A percentile compares a stretch with the other conserved stretches of the same genome.
Evolutionary conservation across 352 stramenopile genomes (phyloP).

Genomic region (Pythium utonaiense): DNA sequence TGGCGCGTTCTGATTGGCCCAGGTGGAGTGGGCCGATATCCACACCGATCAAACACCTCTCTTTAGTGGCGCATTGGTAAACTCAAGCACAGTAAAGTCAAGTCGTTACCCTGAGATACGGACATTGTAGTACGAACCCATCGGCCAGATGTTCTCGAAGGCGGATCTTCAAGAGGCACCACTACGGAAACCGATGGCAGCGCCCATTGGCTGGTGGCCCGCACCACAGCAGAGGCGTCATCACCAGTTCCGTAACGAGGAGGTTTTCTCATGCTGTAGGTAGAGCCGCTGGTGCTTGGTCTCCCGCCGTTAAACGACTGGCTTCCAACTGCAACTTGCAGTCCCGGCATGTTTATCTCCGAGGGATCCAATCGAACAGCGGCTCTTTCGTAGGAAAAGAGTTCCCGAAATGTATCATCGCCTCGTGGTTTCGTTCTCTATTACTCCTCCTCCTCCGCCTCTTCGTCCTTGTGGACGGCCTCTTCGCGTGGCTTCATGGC

Average conservation of each 20-base stretch:
- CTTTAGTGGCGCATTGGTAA: neutral
- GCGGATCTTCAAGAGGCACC: neutral
- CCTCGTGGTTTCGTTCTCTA: neutral
- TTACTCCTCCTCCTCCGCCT: slow-evolving; percentile 4
- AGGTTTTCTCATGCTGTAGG: neutral
- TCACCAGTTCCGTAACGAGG: neutral
- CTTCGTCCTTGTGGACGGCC: neutral
- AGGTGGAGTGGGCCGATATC: neutral
- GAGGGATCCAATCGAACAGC: neutral
- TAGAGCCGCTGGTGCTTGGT: neutral
- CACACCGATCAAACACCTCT: neutral
- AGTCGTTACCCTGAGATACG: neutral
- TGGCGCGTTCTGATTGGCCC: neutral
- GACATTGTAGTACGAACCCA: neutral
- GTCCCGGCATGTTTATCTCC: neutral
- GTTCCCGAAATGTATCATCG: neutral
- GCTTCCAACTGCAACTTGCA: neutral
- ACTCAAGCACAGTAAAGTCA: neutral
- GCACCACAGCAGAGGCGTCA: neutral
- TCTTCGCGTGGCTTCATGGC: slow-evolving; percentile 93
- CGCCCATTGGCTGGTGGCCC: neutral
- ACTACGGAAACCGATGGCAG: neutral
- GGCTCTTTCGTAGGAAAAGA: neutral
- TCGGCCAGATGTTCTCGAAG: neutral
- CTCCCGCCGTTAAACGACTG: neutral